Evolutionary conservation across 371 early-diverging fungal genomes (phyloP).

Genomic region (Zychaea mexicana): DNA sequence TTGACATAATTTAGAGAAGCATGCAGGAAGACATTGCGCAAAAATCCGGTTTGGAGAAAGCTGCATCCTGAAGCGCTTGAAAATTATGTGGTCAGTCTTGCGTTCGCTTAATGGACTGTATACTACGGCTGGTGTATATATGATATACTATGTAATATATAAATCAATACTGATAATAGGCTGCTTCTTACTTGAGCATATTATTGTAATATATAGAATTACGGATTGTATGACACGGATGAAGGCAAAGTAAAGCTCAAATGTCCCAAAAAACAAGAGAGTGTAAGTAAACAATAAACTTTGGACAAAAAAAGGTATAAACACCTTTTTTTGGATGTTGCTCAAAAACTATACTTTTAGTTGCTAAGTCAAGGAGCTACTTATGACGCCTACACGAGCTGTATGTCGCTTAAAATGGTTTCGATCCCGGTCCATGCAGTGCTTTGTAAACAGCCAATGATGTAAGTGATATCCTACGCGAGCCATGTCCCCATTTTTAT

Average conservation of each 20-base stretch:
- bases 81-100: not conserved
- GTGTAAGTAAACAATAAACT: slow-evolving; percentile 14
- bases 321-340: not conserved
- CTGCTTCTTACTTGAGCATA: not conserved
- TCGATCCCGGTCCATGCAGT: not conserved
- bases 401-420: not conserved
- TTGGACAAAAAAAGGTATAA: no score
- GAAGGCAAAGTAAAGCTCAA: slow-evolving; percentile 38
- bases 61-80: not conserved
- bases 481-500: not conserved
- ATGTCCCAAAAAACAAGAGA: slow-evolving; percentile 36
- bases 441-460: not conserved
- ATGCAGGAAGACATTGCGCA: not conserved
- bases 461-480: not conserved
- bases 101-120: not conserved
- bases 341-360: not conserved
- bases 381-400: not conserved
- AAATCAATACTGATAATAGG: not conserved
- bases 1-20: not conserved
- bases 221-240: slow-evolving; percentile 35
- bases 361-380: not conserved
- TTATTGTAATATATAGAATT: not conserved
- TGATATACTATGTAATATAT: not conserved
- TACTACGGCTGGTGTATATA: no score
- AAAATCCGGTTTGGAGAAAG: not conserved